Evolutionary conservation across 257 asterid species (phyloP), one percentile per base, ranked within the genome.

Genomic region (Primulina huaijiensis): DNA sequence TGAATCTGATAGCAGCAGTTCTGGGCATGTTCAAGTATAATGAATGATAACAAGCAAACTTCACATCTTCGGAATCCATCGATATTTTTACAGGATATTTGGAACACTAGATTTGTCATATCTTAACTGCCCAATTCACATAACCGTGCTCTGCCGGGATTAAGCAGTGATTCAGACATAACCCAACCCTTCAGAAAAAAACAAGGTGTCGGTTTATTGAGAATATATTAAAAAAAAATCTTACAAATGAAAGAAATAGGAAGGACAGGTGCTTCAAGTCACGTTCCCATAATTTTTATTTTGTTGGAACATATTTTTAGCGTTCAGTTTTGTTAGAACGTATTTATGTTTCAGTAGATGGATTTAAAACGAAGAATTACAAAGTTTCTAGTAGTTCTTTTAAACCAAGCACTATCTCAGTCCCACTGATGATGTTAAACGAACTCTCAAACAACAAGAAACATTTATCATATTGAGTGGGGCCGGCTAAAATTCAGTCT

Each of bases 131-230:
- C 79, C 85, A 80, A 34, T 40, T 83, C 87, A 74, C 96, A 90
- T 61, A 93, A 75, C 73, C 97, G 90, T 52, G 95, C 84, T 85
- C 83, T 85, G 56, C 97, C 98, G 35, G 97, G 98, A 83, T 93
- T 93, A 69, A 93, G 95, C 23, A 83, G 88, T 31, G 97, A 86
- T 70, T 93, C 96, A 2, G 98, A 89, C 99, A 94, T 94, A 73
- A 86, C 87, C 99, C 99, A 50, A 94, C 37, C 99, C 99, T 96
- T 94, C 88, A 67, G 71, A 72, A 50, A 76, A 75, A 17, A 64
- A 29, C 57, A 64, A 73, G 35, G 29, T 31, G 33, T 79, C 56
- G 17, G 57, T 50, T 17, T 16, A 1, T 16, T 14, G 20, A 50
- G 57, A 17, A 17, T 16, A 16, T 14, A 43, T 50, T 4, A 17